These are phyloP conservation scores for Ramaria rubella DNA, from an alignment of 768 basidiomycete species.

Conservation along the genomic window DNA sequence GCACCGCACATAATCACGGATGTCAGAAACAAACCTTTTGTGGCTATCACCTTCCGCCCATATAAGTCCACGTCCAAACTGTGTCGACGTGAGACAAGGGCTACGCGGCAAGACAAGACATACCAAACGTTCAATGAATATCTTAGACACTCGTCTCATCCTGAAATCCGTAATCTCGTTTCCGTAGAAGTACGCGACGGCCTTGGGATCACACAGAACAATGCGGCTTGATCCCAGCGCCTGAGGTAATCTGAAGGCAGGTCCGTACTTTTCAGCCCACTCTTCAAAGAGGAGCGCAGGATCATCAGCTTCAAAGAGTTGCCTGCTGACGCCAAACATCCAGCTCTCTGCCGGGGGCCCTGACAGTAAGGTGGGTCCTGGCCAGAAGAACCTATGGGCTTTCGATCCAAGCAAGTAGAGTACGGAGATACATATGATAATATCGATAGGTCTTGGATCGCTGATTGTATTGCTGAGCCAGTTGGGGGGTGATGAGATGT, in stretches of 20 bases:
- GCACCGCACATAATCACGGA: no score
- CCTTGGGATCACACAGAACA: conserved; percentile 31
- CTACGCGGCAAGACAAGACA: no score
- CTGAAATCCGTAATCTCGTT: conserved; percentile 27
- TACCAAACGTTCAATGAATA: no score
- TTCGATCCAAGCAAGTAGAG: conserved; percentile 15
- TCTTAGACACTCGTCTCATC: conserved; percentile 5
- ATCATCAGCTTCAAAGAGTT: conserved; percentile 25
- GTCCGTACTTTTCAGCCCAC: conserved; percentile 45
- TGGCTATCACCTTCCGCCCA: no score
- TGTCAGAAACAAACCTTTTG: no score
- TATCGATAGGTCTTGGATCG: no score
- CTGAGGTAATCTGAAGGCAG: conserved; percentile 36
- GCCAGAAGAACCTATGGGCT: no score
- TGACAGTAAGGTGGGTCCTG: conserved; percentile 25
- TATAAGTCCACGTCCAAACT: no score
- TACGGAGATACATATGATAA: no score
- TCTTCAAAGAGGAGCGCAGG: conserved; percentile 32
- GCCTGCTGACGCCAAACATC: conserved; percentile 34
- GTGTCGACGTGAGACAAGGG: no score
- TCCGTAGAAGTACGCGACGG: conserved; percentile 43
- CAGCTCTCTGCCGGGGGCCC: conserved; percentile 39
- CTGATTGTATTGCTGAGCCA: no score
- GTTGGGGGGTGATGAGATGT: no score
- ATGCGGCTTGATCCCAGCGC: conserved; percentile 15